Evolutionary conservation across 805 yeast species (phyloP).

Genomic region (Jamesozyma rosinii): DNA sequence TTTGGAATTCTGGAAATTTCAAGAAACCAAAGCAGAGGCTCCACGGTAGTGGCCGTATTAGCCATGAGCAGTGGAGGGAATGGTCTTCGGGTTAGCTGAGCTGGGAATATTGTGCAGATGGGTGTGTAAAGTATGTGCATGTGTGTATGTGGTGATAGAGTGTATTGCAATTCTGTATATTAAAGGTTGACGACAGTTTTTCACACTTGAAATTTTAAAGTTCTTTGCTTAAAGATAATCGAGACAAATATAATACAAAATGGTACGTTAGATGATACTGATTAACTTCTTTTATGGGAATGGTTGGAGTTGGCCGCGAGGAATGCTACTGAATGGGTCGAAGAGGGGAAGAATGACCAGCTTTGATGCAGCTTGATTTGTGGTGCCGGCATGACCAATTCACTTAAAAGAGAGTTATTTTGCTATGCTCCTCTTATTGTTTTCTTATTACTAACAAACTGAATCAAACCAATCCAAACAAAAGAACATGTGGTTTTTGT

Average conservation of each 20-base stretch:
- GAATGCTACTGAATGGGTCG: too few relatives aligned
- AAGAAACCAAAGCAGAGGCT: neutral
- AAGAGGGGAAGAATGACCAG: too few relatives aligned
- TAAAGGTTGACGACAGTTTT: neutral
- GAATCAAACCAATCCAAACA: too few relatives aligned
- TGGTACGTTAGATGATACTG: slow-evolving; percentile 15
- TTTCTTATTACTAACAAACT: slow-evolving; percentile 14
- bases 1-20: neutral
- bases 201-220: neutral
- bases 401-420: too few relatives aligned
- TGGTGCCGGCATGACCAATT: too few relatives aligned
- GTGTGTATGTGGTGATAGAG: neutral
- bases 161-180: neutral
- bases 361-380: too few relatives aligned
- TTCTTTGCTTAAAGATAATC: slow-evolving; percentile 6
- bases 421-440: neutral
- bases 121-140: neutral
- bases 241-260: slow-evolving; percentile 25
- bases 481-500: too few relatives aligned
- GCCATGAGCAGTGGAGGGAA: neutral
- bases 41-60: neutral
- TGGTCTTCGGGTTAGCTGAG: neutral
- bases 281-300: neutral
- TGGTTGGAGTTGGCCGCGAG: neutral
- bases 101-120: neutral